Percentiles rank a stretch among this genome's conserved stretches.
Conservation (phyloP, 129 eudicot genomes). For the Chrysanthemum lavandulifolium region DNA sequence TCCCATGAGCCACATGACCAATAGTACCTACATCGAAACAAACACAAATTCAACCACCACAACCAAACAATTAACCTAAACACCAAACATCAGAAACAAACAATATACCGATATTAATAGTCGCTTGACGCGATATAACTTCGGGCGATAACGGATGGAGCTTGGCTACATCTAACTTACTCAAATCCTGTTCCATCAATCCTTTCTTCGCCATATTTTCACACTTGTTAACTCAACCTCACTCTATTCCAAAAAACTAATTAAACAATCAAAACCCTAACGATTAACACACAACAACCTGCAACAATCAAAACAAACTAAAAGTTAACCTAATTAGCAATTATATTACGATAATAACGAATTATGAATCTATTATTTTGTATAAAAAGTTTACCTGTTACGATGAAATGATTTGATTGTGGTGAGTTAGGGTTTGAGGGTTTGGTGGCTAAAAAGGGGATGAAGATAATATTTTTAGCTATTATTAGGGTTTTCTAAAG, state of each 20-base stretch:
- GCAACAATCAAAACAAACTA: neutral
- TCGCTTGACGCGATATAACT: conserved; percentile 96
- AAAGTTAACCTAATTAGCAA: neutral
- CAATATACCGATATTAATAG: conserved; percentile 24
- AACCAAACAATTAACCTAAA: neutral
- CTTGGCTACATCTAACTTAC: conserved; percentile 54
- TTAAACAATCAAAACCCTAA: neutral
- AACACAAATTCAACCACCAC: conserved; percentile 11
- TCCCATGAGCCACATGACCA: conserved; percentile 99
- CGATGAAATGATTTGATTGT: too few species aligned
- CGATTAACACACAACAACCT: conserved; percentile 16
- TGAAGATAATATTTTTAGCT: too few species aligned
- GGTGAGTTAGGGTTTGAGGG: too few species aligned
- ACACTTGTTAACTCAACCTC: neutral
- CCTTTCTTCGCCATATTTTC: conserved; percentile 62
- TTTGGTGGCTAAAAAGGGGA: too few species aligned
- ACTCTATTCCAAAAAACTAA: conserved; percentile 20
- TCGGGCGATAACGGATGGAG: conserved; percentile 92
- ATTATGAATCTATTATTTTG: too few species aligned
- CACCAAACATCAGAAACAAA: neutral
- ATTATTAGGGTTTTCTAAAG: too few species aligned
- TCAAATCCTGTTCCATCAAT: conserved; percentile 31
- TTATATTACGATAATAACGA: too few species aligned
- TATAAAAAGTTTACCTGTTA: too few species aligned
- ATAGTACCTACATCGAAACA: conserved; percentile 58